Base-by-base conservation (phyloP, 768 basidiomycete species). In the Xanthoconium stramineum region DNA sequence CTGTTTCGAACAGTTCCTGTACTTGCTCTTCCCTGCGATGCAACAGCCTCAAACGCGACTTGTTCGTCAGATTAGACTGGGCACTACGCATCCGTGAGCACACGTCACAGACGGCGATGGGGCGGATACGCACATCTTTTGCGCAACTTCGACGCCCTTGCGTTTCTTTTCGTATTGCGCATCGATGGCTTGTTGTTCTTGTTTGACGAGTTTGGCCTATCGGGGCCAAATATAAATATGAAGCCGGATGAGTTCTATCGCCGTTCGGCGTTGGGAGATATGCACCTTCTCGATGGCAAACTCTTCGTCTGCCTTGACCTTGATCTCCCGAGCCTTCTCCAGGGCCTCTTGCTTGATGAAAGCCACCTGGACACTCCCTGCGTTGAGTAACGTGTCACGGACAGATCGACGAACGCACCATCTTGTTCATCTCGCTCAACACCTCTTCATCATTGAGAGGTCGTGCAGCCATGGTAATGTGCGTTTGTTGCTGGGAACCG, bases 291-390 rank as follows among this genome's bases (percentile, higher is more conserved):
- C 97, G 62, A 99, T 98, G 19, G 96, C 90, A 69, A 98, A 98
- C 76, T 99, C 96, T 72, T 98, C 95, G 59, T 99, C 94, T 0
- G 97, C 96, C 73, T 99, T 99, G 57, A 98, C 93, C 61, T 83
- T 88, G 58, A 99, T 94, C 75, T 99, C 97, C 9, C 97, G 80
- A 1, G 94, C 95, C 76, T 99, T 99, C 78, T 99, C 96, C 61
- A 91, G 73, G 5, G 96, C 96, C 74, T 99, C 97, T 69, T 98
- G 97, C 75, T 92, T 96, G 82, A 98, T 98, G 80, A 98, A 98
- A 51, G 93, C 88, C 46, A 96, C 92, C 95, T 96, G 70, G 33
- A 60, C 15, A 32, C 44, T 13, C 36, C 38, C 33, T 7, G 53
- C 30, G 33, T 55, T 58, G 45, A 55, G 52, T 15, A 37, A 42